Evolutionary conservation across 176 grass and related monocot genomes (phyloP).

Genomic region (Eremochloa ophiuroides): DNA sequence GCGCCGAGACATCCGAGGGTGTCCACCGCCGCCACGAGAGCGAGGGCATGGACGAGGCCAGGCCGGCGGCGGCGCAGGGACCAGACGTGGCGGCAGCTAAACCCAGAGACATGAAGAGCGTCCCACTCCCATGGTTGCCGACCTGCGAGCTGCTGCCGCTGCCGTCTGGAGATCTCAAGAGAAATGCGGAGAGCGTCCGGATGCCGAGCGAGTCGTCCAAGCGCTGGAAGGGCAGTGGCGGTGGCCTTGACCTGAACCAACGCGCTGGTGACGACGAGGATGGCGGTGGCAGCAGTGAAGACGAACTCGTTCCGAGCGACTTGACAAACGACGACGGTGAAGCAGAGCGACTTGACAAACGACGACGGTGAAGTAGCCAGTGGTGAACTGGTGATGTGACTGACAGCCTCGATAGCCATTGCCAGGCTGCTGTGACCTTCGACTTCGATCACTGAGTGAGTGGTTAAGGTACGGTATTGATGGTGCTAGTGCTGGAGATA

Average conservation of each 20-base stretch:
- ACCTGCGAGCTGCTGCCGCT: not conserved
- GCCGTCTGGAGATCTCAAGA: conserved; percentile 33
- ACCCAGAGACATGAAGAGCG: not conserved
- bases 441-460: not conserved
- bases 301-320: conserved; percentile 40
- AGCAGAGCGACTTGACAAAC: too few species aligned
- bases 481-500: too few species aligned
- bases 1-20: not conserved
- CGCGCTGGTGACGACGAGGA: conserved; percentile 14
- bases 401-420: not conserved
- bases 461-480: too few species aligned
- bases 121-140: conserved; percentile 13
- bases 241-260: conserved; percentile 51
- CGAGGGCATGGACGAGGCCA: conserved; percentile 1
- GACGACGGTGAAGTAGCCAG: conserved; percentile 11
- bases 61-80: not conserved
- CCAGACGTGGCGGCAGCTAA: not conserved
- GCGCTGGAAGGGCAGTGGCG: not conserved
- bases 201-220: conserved; percentile 1
- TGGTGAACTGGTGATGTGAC: not conserved
- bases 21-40: not conserved
- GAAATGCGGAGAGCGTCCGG: not conserved
- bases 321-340: too few species aligned
- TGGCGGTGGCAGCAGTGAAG: conserved; percentile 17
- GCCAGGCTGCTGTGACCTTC: not conserved